These are phyloP conservation scores for Taphrina communis DNA, from an alignment of 1,139 yeast genomes.

Conservation along the genomic window DNA sequence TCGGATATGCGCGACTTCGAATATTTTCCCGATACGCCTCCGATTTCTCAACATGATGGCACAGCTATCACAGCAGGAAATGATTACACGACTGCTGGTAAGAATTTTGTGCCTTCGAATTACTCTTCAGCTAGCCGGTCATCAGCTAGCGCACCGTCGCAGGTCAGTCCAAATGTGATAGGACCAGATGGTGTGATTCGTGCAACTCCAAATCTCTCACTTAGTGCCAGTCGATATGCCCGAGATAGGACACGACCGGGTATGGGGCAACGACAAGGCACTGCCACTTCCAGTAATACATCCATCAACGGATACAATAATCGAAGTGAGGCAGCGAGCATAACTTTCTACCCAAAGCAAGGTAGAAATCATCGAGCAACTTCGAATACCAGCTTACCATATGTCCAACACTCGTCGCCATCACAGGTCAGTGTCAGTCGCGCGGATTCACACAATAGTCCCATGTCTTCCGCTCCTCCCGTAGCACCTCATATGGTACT, in stretches of 20 bases:
- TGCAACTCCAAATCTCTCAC: conserved; percentile 15
- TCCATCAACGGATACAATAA: conserved; percentile 11
- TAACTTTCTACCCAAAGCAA: conserved; percentile 23
- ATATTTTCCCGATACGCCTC: conserved; percentile 40
- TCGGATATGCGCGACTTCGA: conserved; percentile 39
- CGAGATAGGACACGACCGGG: conserved; percentile 18
- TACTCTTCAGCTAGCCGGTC: conserved; percentile 29
- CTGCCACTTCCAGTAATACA: conserved; percentile 12
- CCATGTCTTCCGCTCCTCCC: conserved; percentile 9
- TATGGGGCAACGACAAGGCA: conserved; percentile 5
- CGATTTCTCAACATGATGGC: conserved; percentile 10
- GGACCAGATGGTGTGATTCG: conserved; percentile 19
- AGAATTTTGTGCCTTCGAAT: conserved; percentile 22
- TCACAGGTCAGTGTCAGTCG: conserved; percentile 5
- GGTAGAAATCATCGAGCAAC: conserved; percentile 15
- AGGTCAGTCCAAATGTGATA: conserved; percentile 1
- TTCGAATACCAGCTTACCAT: conserved; percentile 5
- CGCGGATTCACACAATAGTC: background rate
- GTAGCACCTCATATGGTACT: background rate
- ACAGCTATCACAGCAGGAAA: background rate
- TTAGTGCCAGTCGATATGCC: conserved; percentile 13
- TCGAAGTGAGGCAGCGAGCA: background rate
- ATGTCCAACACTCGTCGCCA: conserved; percentile 12
- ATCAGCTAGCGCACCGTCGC: conserved; percentile 10
- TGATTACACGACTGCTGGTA: conserved; percentile 14